Evolutionary conservation across 139 green algal species (phyloP).

Genomic region (Haematococcus lacustris): DNA sequence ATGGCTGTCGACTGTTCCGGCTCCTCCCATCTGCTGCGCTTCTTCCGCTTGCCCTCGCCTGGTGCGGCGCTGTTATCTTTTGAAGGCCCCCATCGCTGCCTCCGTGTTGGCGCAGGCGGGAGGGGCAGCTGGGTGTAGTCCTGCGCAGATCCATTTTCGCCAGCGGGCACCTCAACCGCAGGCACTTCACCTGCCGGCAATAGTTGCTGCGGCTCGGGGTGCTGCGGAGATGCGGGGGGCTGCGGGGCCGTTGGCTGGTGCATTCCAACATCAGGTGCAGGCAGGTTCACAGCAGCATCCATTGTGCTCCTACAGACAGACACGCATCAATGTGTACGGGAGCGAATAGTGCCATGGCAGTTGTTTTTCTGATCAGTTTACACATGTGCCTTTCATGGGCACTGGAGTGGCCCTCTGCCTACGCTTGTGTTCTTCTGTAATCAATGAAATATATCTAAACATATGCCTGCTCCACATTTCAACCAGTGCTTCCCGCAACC

Average conservation of each 20-base stretch:
- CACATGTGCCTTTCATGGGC: no score
- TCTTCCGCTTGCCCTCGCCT: slow-evolving; percentile 30
- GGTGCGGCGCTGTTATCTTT: slow-evolving; percentile 3
- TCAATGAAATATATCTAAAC: no score
- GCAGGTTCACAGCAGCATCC: no score
- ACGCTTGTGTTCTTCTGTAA: no score
- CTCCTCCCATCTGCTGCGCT: slow-evolving; percentile 39
- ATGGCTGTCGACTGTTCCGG: slow-evolving; percentile 14
- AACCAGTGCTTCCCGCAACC: no score
- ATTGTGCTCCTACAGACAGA: no score
- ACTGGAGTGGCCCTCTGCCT: no score
- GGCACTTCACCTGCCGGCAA: not conserved
- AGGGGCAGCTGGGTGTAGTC: slow-evolving; percentile 7
- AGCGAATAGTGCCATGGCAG: no score
- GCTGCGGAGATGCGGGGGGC: slow-evolving; percentile 12
- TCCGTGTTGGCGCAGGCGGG: slow-evolving; percentile 1
- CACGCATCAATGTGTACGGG: no score
- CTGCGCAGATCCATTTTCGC: not conserved
- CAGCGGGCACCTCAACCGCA: not conserved
- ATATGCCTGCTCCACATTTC: no score
- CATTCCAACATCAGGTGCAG: not conserved
- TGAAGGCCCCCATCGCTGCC: slow-evolving; percentile 27
- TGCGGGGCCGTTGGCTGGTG: not conserved
- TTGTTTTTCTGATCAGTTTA: no score
- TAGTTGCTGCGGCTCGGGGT: slow-evolving; percentile 9